These are phyloP conservation scores for Fusarium albidum DNA, from an alignment of 2,329 filamentous ascomycete genomes.

Conservation along the genomic window DNA sequence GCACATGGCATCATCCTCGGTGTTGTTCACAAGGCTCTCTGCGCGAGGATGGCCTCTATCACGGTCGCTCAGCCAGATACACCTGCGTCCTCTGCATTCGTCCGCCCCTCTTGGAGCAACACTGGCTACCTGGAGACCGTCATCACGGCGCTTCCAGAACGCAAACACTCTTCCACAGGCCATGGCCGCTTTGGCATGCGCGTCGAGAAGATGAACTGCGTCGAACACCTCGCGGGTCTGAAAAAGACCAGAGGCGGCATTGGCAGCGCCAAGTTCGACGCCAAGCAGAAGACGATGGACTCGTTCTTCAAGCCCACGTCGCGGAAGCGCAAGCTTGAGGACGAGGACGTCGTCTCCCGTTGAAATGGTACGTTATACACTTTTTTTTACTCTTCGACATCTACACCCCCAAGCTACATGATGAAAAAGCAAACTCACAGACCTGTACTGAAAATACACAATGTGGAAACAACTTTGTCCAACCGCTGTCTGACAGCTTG, in stretches of 20 bases:
- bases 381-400: constrained; percentile 21
- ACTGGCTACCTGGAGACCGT: constrained; percentile 56
- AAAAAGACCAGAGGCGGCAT: constrained; percentile 85
- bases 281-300: constrained; percentile 77
- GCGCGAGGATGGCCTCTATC: constrained; percentile 56
- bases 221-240: constrained; percentile 75
- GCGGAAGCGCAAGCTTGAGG: constrained; percentile 40
- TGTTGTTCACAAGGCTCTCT: constrained; percentile 70
- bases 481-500: constrained; percentile 80
- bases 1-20: constrained; percentile 86
- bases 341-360: constrained; percentile 28
- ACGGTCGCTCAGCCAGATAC: constrained; percentile 24
- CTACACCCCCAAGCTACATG: constrained; percentile 54
- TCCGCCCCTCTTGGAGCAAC: constrained; percentile 58
- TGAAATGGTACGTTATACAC: constrained; percentile 50
- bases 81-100: constrained; percentile 17
- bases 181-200: constrained; percentile 42
- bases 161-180: not conserved
- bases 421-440: constrained; percentile 80
- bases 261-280: constrained; percentile 79
- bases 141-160: constrained; percentile 19
- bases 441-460: constrained; percentile 77
- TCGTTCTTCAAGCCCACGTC: constrained; percentile 71
- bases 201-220: constrained; percentile 72
- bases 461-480: constrained; percentile 78